Evolutionary conservation across 2,329 filamentous ascomycete genomes (phyloP), one percentile per base, ranked within the genome.

Genomic region (Paraconiothyrium sp.): DNA sequence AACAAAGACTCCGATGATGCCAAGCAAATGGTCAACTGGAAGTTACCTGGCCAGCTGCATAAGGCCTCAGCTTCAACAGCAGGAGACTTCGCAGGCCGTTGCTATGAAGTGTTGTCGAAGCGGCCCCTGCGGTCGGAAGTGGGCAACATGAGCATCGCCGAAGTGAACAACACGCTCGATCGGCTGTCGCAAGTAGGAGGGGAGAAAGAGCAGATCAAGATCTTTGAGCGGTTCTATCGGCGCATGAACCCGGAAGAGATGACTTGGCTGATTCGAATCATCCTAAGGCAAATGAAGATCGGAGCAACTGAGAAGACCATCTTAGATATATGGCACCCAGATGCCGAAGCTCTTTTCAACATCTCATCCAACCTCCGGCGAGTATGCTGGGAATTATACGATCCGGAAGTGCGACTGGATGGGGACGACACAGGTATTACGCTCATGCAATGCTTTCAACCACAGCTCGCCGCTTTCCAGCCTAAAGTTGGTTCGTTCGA

Each of bases 381-480:
- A 41, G 94, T 99, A 0, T 99, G 95, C 73, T 98, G 95, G 94
- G 94, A 98, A 76, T 82, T 99, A 2, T 88, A 87, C 68, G 89
- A 97, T 73, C 90, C 90, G 0, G 83, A 85, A 41, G 78, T 92
- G 11, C 87, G 91, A 4, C 84, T 99, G 2, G 88, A 93, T 67
- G 89, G 89, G 39, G 90, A 93, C 27, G 89, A 93, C 56, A 86
- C 89, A 0, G 90, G 90, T 0, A 89, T 98, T 14, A 83, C 86
- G 1, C 81, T 98, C 37, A 97, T 97, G 92, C 91, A 95, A 72
- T 97, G 93, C 75, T 98, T 98, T 74, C 94, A 98, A 73, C 95
- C 95, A 6, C 95, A 98, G 77, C 85, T 99, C 39, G 95, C 95
- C 4, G 92, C 95, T 66, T 97, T 97, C 66, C 93, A 97, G 76